phyloP scores from a whole-genome alignment of 208 protist genomes.

The Dictyostelium gargantuum region DNA sequence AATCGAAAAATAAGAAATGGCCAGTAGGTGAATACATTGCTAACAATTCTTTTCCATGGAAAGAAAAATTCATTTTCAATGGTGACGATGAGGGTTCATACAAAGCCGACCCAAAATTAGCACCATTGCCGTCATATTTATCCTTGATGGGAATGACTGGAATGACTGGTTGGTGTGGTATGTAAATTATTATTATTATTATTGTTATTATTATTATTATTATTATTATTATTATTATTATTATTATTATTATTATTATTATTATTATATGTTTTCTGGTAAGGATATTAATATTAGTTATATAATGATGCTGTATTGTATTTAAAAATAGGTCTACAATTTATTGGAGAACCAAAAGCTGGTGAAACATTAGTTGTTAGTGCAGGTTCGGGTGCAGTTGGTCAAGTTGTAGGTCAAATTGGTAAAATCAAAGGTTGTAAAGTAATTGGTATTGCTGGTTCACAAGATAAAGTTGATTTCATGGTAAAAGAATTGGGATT shows the following conservation, averaged over 20 bases:
- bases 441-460: not conserved
- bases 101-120: not conserved
- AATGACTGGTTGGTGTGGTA: constrained; percentile 54
- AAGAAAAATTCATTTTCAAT: not conserved
- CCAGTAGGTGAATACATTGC: not conserved
- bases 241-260: not conserved
- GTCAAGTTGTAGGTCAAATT: constrained; percentile 7
- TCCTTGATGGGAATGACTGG: constrained; percentile 63
- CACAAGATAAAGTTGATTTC: not conserved
- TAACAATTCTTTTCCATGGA: not conserved
- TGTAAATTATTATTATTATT: too few species aligned
- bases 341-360: constrained; percentile 67
- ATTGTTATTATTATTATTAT: too few species aligned
- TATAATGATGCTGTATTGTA: too few species aligned
- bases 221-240: too few species aligned
- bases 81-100: not conserved
- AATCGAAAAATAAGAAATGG: not conserved
- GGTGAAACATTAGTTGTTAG: constrained; percentile 78
- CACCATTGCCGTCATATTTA: not conserved
- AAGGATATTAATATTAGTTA: too few species aligned
- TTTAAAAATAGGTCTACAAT: too few species aligned
- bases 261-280: too few species aligned
- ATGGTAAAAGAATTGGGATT: not conserved
- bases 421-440: not conserved
- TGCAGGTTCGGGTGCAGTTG: constrained; percentile 69